Evolutionary conservation across 2,329 filamentous ascomycete species (phyloP), one percentile per base, ranked within the genome.

Genomic region (Apiospora hydei): DNA sequence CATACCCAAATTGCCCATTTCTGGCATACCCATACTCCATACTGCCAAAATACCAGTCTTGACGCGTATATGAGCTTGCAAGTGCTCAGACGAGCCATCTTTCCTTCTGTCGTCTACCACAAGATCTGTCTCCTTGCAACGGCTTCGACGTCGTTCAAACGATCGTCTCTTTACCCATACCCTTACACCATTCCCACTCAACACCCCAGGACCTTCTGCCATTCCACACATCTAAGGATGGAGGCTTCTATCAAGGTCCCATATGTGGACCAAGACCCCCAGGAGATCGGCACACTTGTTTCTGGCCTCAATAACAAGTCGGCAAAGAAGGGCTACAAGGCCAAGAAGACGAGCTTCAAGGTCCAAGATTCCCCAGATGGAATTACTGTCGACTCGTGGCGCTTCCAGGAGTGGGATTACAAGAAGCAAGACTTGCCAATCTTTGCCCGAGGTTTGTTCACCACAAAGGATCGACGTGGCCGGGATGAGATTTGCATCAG

Each of bases 341-440:
- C 92, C 84, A 96, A 92, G 82, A 97, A 95, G 84, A 90, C 89
- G n/a, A 93, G 89, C 4, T 99, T 94, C 80, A 77, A 86, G 1
- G 89, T 98, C 26, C 83, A 85, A 57, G 83, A 84, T 21, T 94
- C 91, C 7, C 86, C 88, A 30, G 86, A 91, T 72, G 86, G 89
- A 38, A 89, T 94, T 75, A 85, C 85, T 7, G 94, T 98, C 71
- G 91, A 96, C 80, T 98, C 96, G 3, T 99, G 96, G 96, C 92
- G 93, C 76, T 92, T 98, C 83, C 91, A 93, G 77, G 96, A 99
- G 76, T 97, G 93, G 92, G 96, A 98, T 78, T 99, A 98, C 88
- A 98, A 98, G 85, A 92, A 92, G 76, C 84, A 85, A 21, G 89
- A 94, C 76, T 88, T 99, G 14, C 96, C 96, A 7, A 98, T 94